Evolutionary conservation across 1,139 yeast genomes (phyloP).

Genomic region (Chernovozyma sophiae-reginae): DNA sequence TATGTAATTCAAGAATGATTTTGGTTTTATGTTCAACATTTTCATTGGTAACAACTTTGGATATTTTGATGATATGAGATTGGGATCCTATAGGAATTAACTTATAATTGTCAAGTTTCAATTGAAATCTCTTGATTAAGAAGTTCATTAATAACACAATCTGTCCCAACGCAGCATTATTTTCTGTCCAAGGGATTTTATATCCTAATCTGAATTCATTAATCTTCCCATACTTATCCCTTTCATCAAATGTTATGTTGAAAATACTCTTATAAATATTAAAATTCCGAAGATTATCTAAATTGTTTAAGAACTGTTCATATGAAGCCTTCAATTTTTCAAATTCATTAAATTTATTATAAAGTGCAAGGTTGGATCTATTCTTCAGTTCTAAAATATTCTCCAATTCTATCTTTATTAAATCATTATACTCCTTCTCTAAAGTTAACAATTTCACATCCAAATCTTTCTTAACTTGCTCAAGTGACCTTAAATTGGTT

Average conservation of each 20-base stretch:
- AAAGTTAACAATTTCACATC: conserved; percentile 34
- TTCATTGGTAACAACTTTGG: conserved; percentile 2
- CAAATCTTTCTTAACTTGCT: conserved; percentile 35
- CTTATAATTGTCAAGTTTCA: conserved; percentile 56
- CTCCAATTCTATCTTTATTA: conserved; percentile 39
- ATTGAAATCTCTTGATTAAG: conserved; percentile 52
- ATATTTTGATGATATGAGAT: conserved; percentile 65
- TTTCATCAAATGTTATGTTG: conserved; percentile 64
- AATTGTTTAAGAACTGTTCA: conserved; percentile 55
- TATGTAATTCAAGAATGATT: conserved; percentile 46
- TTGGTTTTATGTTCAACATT: conserved; percentile 12
- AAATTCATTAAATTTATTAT: conserved; percentile 46
- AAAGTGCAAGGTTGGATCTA: conserved; percentile 45
- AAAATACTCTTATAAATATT: conserved; percentile 83
- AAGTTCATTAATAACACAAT: conserved; percentile 67
- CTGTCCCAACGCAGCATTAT: conserved; percentile 91
- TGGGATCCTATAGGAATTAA: conserved; percentile 82
- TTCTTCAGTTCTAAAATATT: conserved; percentile 47
- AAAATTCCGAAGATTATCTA: conserved; percentile 66
- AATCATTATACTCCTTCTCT: conserved; percentile 35
- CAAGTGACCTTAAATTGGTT: conserved; percentile 43
- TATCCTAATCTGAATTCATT: conserved; percentile 79
- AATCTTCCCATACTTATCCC: conserved; percentile 79
- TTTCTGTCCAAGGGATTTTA: conserved; percentile 82
- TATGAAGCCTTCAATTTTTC: conserved; percentile 61